Percentiles rank a stretch among this genome's conserved stretches.
Conservation (phyloP, 768 basidiomycete genomes). For the Tulasnella sp. region DNA sequence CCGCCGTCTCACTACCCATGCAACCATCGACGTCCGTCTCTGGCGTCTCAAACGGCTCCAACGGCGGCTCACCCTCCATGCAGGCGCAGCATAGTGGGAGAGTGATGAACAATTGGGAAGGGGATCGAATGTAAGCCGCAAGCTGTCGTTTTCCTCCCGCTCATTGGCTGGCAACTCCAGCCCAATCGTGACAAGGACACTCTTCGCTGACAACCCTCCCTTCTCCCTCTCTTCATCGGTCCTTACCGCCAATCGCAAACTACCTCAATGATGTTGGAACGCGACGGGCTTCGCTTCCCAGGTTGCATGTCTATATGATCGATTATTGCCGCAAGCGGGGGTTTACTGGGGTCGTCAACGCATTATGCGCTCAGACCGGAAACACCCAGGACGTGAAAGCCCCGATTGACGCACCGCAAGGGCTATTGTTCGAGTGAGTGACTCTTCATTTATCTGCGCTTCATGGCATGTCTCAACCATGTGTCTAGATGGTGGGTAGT, state of each 20-base stretch:
- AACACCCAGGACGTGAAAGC: slow-evolving; percentile 21
- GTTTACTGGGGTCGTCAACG: slow-evolving; percentile 22
- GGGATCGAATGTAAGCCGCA: slow-evolving; percentile 9
- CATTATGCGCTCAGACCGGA: slow-evolving; percentile 23
- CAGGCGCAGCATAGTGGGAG: not conserved
- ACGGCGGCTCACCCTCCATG: not conserved
- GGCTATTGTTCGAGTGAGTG: slow-evolving; percentile 28
- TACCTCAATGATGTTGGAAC: not conserved
- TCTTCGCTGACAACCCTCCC: not conserved
- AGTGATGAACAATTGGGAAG: not conserved
- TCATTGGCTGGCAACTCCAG: not conserved
- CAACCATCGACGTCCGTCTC: not conserved
- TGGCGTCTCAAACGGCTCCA: not conserved
- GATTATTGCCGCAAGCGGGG: slow-evolving; percentile 29
- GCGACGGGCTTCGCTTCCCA: slow-evolving; percentile 1
- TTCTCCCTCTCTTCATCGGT: not conserved
- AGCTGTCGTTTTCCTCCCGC: not conserved
- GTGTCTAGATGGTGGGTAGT: slow-evolving; percentile 16
- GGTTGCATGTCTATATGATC: slow-evolving; percentile 28
- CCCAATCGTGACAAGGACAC: not conserved
- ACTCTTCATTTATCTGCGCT: not conserved
- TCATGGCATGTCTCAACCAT: not conserved
- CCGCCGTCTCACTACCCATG: not conserved
- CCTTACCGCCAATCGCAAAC: not conserved
- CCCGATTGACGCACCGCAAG: slow-evolving; percentile 27